phyloP scores from a whole-genome alignment of 805 yeast species.

The Osmozyma mogii region DNA sequence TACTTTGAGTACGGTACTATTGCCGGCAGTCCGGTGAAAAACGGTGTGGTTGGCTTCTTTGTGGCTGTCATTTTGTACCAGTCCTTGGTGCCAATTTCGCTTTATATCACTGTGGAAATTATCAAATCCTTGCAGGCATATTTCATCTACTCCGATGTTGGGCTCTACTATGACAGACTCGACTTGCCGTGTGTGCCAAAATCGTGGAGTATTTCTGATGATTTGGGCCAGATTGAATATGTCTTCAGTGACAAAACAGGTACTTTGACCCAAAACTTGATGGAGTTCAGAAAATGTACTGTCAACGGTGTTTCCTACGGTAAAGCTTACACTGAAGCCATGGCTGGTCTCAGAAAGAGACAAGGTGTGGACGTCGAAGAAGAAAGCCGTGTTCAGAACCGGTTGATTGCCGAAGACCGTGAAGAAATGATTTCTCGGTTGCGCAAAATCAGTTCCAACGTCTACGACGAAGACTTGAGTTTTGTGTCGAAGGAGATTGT shows the following conservation, averaged over 20 bases:
- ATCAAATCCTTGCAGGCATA: conserved; percentile 77
- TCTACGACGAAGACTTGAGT: conserved; percentile 53
- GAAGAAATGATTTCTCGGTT: conserved; percentile 45
- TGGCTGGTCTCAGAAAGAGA: conserved; percentile 70
- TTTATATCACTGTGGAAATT: conserved; percentile 75
- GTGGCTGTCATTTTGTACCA: conserved; percentile 72
- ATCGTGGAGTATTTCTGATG: conserved; percentile 81
- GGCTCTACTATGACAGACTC: conserved; percentile 58
- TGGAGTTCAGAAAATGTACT: conserved; percentile 81
- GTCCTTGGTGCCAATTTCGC: conserved; percentile 74
- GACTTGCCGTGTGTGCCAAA: conserved; percentile 82
- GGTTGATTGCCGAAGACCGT: conserved; percentile 49
- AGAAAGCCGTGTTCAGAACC: conserved; percentile 38
- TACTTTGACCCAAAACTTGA: conserved; percentile 73
- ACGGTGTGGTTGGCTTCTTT: conserved; percentile 66
- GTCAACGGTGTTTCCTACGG: conserved; percentile 70
- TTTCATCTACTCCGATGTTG: conserved; percentile 68
- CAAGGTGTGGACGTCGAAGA: conserved; percentile 70
- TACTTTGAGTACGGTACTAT: conserved; percentile 64
- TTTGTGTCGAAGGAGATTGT: conserved; percentile 63
- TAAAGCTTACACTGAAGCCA: conserved; percentile 75
- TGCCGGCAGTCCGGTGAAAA: conserved; percentile 56
- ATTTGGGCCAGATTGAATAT: conserved; percentile 78
- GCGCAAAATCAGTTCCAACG: conserved; percentile 7
- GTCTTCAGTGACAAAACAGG: conserved; percentile 83